phyloP scores from a whole-genome alignment of 257 asterid genomes.

The Gardenia jasminoides region DNA sequence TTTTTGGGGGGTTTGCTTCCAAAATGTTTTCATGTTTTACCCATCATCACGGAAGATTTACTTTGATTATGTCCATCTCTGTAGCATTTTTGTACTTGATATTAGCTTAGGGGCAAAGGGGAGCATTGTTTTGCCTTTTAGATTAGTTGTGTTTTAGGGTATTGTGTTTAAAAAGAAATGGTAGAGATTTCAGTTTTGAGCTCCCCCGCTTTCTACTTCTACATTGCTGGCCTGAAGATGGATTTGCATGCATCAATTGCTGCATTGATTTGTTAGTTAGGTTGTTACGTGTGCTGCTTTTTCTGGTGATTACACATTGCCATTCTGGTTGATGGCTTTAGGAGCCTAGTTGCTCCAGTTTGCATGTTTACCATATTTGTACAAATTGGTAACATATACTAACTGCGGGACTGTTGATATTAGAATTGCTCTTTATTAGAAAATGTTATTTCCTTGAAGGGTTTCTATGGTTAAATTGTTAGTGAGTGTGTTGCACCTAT shows the following conservation, averaged over 20 bases:
- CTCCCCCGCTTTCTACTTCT: neutral
- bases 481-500: neutral
- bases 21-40: no score
- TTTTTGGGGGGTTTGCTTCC: no score
- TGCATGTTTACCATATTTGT: neutral
- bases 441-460: neutral
- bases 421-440: neutral
- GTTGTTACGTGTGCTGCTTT: neutral
- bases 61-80: no score
- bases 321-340: neutral
- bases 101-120: no score
- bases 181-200: neutral
- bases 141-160: no score
- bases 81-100: no score
- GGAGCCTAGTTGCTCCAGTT: neutral
- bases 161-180: no score
- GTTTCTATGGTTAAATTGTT: neutral
- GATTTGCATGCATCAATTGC: neutral
- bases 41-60: no score
- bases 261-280: neutral
- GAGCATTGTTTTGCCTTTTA: no score
- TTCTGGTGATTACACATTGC: constrained; percentile 1
- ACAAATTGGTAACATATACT: neutral
- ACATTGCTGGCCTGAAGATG: neutral
- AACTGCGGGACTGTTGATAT: neutral